These are phyloP conservation scores for Coelastrella sp. DNA, from an alignment of 139 green algal species.

Conservation along the genomic window DNA sequence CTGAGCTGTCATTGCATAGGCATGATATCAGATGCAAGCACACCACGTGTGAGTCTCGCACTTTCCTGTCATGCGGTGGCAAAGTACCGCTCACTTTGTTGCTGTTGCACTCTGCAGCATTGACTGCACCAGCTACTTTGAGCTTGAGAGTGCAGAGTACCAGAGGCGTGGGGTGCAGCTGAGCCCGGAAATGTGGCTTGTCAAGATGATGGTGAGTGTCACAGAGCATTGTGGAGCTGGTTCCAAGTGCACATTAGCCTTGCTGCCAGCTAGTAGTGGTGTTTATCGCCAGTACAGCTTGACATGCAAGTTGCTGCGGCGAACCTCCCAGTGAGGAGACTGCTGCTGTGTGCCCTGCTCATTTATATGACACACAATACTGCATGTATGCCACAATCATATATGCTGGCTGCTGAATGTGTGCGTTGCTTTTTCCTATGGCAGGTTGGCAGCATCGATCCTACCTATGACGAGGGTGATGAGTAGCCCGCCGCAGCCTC, in stretches of 20 bases:
- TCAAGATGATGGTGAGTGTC: conserved; percentile 50
- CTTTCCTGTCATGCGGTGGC: not conserved
- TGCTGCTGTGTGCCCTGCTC: not conserved
- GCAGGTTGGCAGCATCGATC: conserved; percentile 45
- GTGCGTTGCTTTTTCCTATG: not conserved
- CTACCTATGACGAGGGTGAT: conserved; percentile 39
- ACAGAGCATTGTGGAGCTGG: not conserved
- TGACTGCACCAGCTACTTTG: conserved; percentile 49
- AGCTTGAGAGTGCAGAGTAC: conserved; percentile 40
- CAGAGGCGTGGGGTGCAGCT: conserved; percentile 31
- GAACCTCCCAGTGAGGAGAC: not conserved
- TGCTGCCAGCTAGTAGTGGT: not conserved
- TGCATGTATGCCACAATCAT: not conserved
- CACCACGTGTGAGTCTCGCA: not conserved
- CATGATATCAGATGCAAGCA: too few species aligned
- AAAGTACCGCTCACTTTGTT: not conserved
- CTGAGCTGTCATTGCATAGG: too few species aligned
- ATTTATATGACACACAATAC: too few species aligned
- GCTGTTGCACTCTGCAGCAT: conserved; percentile 10
- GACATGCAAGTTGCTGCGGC: not conserved
- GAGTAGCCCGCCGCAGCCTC: too few species aligned
- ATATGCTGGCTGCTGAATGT: not conserved
- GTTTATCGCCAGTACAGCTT: not conserved
- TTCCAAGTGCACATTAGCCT: not conserved
- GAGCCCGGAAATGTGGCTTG: conserved; percentile 34